These are phyloP conservation scores for Mucor mucedo DNA, from an alignment of 371 early-diverging fungal species.

Conservation along the genomic window DNA sequence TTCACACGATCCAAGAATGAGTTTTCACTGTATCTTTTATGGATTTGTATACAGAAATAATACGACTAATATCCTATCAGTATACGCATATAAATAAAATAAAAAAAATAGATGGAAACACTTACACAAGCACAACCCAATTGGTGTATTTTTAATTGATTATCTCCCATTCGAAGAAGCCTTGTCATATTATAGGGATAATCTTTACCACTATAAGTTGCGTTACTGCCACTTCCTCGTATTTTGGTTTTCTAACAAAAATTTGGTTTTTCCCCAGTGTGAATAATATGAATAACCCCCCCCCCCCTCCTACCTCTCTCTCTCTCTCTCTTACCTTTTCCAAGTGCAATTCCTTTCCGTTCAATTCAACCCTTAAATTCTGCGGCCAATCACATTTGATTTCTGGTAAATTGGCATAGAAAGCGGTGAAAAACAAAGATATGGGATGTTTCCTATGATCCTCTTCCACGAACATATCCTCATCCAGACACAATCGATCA, in stretches of 20 bases:
- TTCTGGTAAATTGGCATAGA: constrained; percentile 19
- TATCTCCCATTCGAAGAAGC: constrained; percentile 25
- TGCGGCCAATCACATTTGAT: constrained; percentile 48
- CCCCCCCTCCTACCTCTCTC: neutral
- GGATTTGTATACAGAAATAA: constrained; percentile 29
- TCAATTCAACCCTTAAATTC: neutral
- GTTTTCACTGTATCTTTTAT: constrained; percentile 31
- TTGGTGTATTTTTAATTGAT: constrained; percentile 32
- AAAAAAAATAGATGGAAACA: neutral
- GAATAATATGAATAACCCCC: no score
- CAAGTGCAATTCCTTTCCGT: constrained; percentile 30
- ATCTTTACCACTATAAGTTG: constrained; percentile 40
- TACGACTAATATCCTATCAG: constrained; percentile 23
- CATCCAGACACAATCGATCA: neutral
- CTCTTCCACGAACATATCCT: neutral
- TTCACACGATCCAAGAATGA: constrained; percentile 14
- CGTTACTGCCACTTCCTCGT: neutral
- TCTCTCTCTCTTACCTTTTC: constrained; percentile 28
- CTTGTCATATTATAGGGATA: constrained; percentile 33
- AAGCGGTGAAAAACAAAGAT: constrained; percentile 23
- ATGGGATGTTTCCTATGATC: constrained; percentile 14
- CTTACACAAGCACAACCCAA: constrained; percentile 45
- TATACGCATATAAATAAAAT: no score
- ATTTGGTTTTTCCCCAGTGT: no score
- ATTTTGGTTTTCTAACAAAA: neutral